Evolutionary conservation across 129 eudicot species (phyloP), one percentile per base, ranked within the genome.

Genomic region (Flaveria trinervia): DNA sequence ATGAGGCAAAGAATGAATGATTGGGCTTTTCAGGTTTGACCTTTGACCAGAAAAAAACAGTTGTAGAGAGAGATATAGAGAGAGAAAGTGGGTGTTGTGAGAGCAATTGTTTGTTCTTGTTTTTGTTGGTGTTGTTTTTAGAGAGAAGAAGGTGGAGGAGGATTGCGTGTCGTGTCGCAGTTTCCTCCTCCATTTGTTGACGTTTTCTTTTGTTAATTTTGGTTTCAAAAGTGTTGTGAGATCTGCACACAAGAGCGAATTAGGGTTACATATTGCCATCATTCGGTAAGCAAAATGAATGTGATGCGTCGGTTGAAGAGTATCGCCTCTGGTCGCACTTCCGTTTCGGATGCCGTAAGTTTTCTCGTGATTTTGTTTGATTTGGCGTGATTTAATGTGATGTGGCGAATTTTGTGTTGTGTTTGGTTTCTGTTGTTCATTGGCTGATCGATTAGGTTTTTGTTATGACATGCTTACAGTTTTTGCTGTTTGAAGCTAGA

Each of bases 221-320:
- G 14, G 5, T 30, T 64, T 30, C 9, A 30, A 28, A 64, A 64
- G 71, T 71, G 78, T 68, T 74, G 80, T 80, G 79, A 77, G 83
- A 73, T 72, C 56, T 28, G 36, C 75, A 50, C 64, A 79, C 60
- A 65, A 70, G 68, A 65, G 72, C 76, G 45, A 62, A 46, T 73
- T 82, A 74, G 76, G 87, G 83, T 71, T 85, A 64, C 61, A 60
- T 2, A 45, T 64, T 65, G 59, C 28, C 45, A 28, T 11, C 54
- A 45, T 45, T 8, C 11, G 14, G 13, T 7, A 57, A 51, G 14
- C 50, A 79, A 7, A 22, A 92, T 95, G 99, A 95, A 95, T 83
- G 87, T 89, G 78, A 87, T 94, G 97, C 90, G 98, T 56, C 92
- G 99, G 69, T 87, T 95, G 46, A 95, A 91, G 87, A 91, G 96